phyloP scores from a whole-genome alignment of 805 yeast genomes.

The Candida taoyuanica region DNA sequence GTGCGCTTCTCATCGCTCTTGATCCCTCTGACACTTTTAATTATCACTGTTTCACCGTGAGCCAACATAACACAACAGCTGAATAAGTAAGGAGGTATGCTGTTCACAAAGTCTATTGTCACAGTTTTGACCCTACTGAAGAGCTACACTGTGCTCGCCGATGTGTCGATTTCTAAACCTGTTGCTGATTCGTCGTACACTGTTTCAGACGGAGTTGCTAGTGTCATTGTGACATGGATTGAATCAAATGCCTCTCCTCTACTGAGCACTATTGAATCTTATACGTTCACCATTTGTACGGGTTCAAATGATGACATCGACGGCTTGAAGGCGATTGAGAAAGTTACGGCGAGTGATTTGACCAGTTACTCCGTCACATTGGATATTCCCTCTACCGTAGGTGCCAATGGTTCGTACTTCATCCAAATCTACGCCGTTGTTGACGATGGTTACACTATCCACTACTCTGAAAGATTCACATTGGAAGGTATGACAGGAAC shows the following conservation, averaged over 20 bases:
- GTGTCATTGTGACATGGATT: conserved; percentile 42
- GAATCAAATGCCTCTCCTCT: conserved; percentile 49
- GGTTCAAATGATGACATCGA: conserved; percentile 55
- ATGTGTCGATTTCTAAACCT: conserved; percentile 29
- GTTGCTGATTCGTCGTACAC: conserved; percentile 15
- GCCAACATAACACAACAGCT: too few relatives aligned
- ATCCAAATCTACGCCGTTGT: conserved; percentile 58
- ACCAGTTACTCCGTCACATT: conserved; percentile 37
- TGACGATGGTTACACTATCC: conserved; percentile 46
- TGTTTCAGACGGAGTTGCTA: conserved; percentile 24
- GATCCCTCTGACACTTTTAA: too few relatives aligned
- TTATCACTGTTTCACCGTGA: too few relatives aligned
- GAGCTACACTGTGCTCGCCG: conserved; percentile 12
- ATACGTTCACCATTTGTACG: conserved; percentile 59
- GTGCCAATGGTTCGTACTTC: conserved; percentile 64
- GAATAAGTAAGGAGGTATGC: too few relatives aligned
- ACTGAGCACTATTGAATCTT: conserved; percentile 38
- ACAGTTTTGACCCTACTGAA: conserved; percentile 3
- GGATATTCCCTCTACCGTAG: conserved; percentile 38
- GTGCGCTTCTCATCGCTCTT: too few relatives aligned
- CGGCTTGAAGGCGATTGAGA: conserved; percentile 31
- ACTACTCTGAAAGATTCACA: conserved; percentile 62
- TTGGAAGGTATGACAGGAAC: conserved; percentile 73
- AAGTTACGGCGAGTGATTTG: conserved; percentile 29
- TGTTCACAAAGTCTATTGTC: conserved; percentile 1